Evolutionary conservation across 1,284 basidiomycete genomes (phyloP).

Genomic region (Moniliophthora roreri): DNA sequence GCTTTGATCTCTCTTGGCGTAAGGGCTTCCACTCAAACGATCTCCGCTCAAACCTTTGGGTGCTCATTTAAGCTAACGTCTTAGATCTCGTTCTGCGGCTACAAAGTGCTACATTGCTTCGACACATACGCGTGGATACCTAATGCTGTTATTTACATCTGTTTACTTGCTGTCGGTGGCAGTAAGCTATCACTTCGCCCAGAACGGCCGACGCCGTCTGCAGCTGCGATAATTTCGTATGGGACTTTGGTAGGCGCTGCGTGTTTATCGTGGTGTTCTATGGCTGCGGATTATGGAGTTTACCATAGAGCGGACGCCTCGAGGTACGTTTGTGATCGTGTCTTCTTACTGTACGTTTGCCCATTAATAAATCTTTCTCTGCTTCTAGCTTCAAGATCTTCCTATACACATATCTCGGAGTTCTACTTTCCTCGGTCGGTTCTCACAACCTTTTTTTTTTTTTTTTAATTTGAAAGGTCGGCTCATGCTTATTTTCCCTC

Average conservation of each 20-base stretch:
- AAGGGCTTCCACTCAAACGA: constrained; percentile 16
- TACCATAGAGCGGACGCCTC: constrained; percentile 52
- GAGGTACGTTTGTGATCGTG: constrained; percentile 32
- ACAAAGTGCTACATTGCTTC: constrained; percentile 62
- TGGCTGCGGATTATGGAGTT: constrained; percentile 60
- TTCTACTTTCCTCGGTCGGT: constrained; percentile 56
- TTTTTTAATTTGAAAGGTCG: constrained; percentile 3
- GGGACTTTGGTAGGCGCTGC: constrained; percentile 42
- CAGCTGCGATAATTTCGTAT: constrained; percentile 37
- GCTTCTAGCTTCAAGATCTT: constrained; percentile 57
- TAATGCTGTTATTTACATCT: constrained; percentile 63
- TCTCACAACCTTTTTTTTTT: neutral
- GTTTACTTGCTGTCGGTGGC: constrained; percentile 60
- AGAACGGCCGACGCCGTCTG: constrained; percentile 28
- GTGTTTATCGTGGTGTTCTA: constrained; percentile 52
- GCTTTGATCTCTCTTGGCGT: constrained; percentile 65
- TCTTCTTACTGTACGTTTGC: constrained; percentile 14
- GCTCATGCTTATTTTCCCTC: neutral
- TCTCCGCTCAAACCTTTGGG: neutral
- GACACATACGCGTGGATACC: constrained; percentile 70
- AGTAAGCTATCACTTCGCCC: constrained; percentile 41
- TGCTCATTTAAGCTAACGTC: constrained; percentile 3
- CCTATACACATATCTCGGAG: constrained; percentile 63
- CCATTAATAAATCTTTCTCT: neutral
- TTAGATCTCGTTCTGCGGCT: constrained; percentile 59